Evolutionary conservation across 257 asterid genomes (phyloP), one percentile per base, ranked within the genome.

Genomic region (Rehmannia glutinosa): DNA sequence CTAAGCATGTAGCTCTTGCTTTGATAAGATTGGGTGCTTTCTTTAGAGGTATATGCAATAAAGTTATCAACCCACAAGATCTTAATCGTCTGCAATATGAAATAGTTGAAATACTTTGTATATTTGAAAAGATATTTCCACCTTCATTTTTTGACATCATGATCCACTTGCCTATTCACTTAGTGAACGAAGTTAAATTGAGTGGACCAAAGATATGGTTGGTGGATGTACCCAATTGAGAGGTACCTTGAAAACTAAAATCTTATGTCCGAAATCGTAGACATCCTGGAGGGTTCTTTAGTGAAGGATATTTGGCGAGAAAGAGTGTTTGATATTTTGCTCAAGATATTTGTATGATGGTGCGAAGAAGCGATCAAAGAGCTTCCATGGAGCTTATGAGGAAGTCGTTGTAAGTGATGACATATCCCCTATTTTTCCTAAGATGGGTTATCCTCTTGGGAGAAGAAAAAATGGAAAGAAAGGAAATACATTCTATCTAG

Each of bases 151-250:
- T 60, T 60, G 51, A 38, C 35, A 60, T 60, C 9, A 38, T 60
- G 51, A 28, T 33, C 3, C 66, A 60, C 51, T 60, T 64, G 27
- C 60, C 60, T 21, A 30, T 64, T 9, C 60, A 64, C 33, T 65
- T 65, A 19, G 64, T 19, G 0, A 8, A 47, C 5, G 54, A 47
- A 8, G 25, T 19, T 1, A 47, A n/a, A 17, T 4, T 47, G 2
- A 8, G 25, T 47, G 24, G 54, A 16, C 24, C 9, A n/a, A 3
- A 24, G 15, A 15, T 3, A 17, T 16, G 16, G 30, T 20, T 17
- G 47, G 39, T 64, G 61, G 70, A 64, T 64, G 70, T 66, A 50
- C 20, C 61, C 38, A 0, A 21, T 51, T 1, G 51, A 66, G 51
- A 32, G 71, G 39, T 66, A 66, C 13, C 43, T 38, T 7, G 43